Conservation (phyloP, 176 grass and related monocot species). For the Carex littledalei region DNA sequence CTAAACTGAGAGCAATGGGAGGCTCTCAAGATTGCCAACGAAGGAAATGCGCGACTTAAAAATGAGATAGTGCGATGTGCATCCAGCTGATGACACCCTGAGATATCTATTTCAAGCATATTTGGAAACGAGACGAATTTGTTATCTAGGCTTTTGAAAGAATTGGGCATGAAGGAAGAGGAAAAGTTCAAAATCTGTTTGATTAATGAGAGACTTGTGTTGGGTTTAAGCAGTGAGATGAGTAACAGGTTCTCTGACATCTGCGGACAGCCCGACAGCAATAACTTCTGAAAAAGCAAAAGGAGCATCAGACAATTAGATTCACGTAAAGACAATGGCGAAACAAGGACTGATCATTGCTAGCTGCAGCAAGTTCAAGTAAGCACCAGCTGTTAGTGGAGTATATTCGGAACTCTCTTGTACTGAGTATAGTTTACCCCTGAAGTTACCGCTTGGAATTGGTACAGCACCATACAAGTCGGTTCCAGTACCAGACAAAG, state of each 20-base stretch:
- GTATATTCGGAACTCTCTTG: neutral
- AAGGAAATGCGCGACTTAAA: neutral
- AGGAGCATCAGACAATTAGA: neutral
- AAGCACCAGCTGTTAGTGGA: neutral
- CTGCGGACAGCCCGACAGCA: neutral
- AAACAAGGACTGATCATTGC: neutral
- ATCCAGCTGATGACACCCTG: constrained; percentile 9
- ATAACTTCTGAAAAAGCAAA: neutral
- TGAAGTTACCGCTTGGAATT: neutral
- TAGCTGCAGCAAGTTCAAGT: neutral
- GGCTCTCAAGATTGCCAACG: constrained; percentile 1
- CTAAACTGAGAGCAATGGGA: constrained; percentile 7
- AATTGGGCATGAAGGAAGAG: neutral
- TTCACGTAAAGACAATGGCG: neutral
- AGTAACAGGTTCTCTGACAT: constrained; percentile 12
- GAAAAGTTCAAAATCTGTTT: constrained; percentile 12
- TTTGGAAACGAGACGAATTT: neutral
- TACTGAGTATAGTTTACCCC: neutral
- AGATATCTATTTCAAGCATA: constrained; percentile 21
- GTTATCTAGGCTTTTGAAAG: constrained; percentile 5
- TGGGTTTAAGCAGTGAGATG: neutral
- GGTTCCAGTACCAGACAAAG: neutral
- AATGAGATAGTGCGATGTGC: neutral
- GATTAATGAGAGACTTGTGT: neutral
- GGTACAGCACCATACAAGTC: neutral